Base-by-base conservation (phyloP, 768 basidiomycete species). In the Rhodotorula kratochvilovae region DNA sequence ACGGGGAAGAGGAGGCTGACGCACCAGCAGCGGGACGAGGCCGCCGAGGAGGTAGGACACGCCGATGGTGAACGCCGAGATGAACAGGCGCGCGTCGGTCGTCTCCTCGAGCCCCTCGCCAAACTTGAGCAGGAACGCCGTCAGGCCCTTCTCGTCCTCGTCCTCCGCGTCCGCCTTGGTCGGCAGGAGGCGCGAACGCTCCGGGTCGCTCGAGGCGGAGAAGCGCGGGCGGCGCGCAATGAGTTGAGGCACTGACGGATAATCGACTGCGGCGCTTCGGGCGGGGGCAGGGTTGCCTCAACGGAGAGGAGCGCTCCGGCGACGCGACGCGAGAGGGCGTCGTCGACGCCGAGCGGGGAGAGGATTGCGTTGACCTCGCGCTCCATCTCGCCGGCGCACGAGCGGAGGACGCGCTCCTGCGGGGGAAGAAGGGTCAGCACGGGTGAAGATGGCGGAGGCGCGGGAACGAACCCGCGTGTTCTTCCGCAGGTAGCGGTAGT, bases 51-150 rank as follows among this genome's bases (percentile, higher is more conserved):
- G 88, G 82, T 98, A 79, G 21, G 92, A 92, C 78, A 92, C 85
- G 71, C 95, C 96, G 78, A 99, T 98, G 0, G 95, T 98, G 74
- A 95, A 85, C 3, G 95, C 95, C 2, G 92, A 94, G 46, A 88
- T 84, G 82, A 92, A 97, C 73, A 96, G 83, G 36, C 96, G 86
- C 31, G 84, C 84, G 27, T 87, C 86, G 1, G 94, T 90, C 46
- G 96, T 86, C 81, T 98, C 95, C 85, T 96, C 94, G 62, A 96
- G 78, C 27, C 93, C 92, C 79, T 90, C 89, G n/a, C 94, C 94
- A 76, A 97, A 97, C 81, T 92, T 96, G 76, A 98, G 85, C 76
- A 99, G 81, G 82, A 99, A 99, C 5, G 92, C 87, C 0, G 95
- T 94, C 50, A 98, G 80, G 0, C 96, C 96, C 71, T 92, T 86